These are phyloP conservation scores for Colletotrichum theobromicola DNA, from an alignment of 2,329 filamentous ascomycete genomes.

Conservation along the genomic window DNA sequence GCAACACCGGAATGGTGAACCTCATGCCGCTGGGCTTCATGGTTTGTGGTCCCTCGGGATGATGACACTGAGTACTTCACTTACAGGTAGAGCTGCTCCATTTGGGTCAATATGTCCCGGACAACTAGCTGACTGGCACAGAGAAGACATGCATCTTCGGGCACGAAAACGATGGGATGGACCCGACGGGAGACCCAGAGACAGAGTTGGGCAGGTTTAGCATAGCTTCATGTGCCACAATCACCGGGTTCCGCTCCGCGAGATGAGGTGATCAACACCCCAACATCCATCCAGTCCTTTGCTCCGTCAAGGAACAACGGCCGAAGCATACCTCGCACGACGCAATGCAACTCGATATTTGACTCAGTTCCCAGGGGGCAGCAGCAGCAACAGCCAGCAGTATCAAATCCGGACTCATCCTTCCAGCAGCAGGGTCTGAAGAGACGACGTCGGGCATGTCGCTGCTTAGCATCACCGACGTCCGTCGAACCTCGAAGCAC, in stretches of 20 bases:
- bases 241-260: background rate
- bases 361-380: background rate
- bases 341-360: background rate
- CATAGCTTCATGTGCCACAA: background rate
- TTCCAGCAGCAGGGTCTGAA: background rate
- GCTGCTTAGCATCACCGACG: background rate
- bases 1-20: background rate
- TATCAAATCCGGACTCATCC: background rate
- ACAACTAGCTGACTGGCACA: background rate
- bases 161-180: background rate
- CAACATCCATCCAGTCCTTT: background rate
- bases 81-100: background rate
- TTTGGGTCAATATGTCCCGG: background rate
- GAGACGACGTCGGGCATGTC: background rate
- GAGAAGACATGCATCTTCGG: background rate
- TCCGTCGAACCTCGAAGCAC: background rate
- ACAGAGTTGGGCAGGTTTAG: background rate
- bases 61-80: background rate
- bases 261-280: background rate
- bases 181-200: background rate
- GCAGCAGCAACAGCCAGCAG: background rate
- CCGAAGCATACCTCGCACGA: background rate
- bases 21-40: background rate
- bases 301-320: background rate
- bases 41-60: background rate